These are phyloP conservation scores for Xylaria scruposa DNA, from an alignment of 495 filamentous ascomycete genomes.

Conservation along the genomic window DNA sequence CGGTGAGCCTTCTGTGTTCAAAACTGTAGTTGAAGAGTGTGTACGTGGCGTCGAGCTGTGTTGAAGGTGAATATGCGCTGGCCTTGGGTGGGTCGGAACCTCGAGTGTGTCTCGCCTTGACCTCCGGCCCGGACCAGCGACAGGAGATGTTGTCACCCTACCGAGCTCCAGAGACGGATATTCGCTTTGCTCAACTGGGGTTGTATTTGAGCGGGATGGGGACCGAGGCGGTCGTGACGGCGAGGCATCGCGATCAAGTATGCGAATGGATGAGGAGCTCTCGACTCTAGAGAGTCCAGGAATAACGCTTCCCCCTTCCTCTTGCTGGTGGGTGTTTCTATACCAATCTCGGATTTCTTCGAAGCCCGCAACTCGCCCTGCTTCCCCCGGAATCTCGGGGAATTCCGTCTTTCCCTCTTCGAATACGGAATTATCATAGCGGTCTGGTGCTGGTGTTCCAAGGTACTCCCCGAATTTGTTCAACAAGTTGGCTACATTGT, in stretches of 20 bases:
- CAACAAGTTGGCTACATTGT: constrained; percentile 49
- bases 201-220: constrained; percentile 31
- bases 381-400: constrained; percentile 60
- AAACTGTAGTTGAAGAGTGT: neutral
- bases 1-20: constrained; percentile 22
- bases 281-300: constrained; percentile 33
- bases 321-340: constrained; percentile 37
- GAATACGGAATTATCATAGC: constrained; percentile 56
- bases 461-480: constrained; percentile 45
- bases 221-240: constrained; percentile 24
- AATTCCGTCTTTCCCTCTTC: constrained; percentile 52
- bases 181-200: constrained; percentile 25
- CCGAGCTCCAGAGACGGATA: constrained; percentile 7
- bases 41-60: constrained; percentile 9
- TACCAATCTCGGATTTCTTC: constrained; percentile 49
- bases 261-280: constrained; percentile 36
- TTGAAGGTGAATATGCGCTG: neutral
- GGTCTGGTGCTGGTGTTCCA: constrained; percentile 47
- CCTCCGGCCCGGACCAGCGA: constrained; percentile 27
- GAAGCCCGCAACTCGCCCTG: constrained; percentile 48
- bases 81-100: constrained; percentile 28
- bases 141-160: constrained; percentile 23
- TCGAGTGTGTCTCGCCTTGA: constrained; percentile 42
- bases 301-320: constrained; percentile 21
- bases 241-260: constrained; percentile 25